phyloP scores from a whole-genome alignment of 805 yeast species.

The Debaryomyces prosopidis region DNA sequence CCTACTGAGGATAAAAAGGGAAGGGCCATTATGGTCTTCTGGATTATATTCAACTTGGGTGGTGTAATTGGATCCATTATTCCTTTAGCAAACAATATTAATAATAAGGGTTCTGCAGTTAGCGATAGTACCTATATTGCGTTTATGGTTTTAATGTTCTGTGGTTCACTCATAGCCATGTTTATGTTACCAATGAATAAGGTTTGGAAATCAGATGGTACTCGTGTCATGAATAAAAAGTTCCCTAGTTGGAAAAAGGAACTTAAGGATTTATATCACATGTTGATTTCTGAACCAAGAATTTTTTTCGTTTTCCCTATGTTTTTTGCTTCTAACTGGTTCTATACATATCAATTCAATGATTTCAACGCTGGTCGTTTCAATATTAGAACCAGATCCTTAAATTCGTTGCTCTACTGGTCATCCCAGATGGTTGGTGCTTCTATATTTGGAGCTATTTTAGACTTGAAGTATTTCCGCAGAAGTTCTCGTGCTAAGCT shows the following conservation, averaged over 20 bases:
- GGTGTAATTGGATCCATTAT: constrained; percentile 60
- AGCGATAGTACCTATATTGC: constrained; percentile 55
- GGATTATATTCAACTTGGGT: constrained; percentile 64
- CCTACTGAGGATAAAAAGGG: constrained; percentile 57
- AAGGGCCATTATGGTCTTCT: constrained; percentile 52
- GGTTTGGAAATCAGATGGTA: constrained; percentile 52
- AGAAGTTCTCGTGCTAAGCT: constrained; percentile 49
- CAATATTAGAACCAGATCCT: constrained; percentile 59
- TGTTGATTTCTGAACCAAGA: constrained; percentile 42
- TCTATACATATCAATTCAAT: constrained; percentile 65
- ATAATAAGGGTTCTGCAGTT: constrained; percentile 32
- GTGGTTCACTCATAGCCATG: constrained; percentile 47
- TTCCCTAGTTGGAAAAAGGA: constrained; percentile 50
- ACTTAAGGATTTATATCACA: constrained; percentile 37
- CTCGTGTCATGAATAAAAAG: constrained; percentile 45
- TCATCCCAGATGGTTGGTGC: constrained; percentile 61
- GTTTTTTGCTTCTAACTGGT: constrained; percentile 66
- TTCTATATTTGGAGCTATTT: constrained; percentile 43
- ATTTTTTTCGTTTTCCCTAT: constrained; percentile 56
- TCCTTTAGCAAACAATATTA: constrained; percentile 55
- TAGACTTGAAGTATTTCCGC: constrained; percentile 43
- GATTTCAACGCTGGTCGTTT: constrained; percentile 56
- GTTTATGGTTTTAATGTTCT: constrained; percentile 50
- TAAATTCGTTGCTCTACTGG: constrained; percentile 64
- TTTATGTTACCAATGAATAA: constrained; percentile 49